Evolutionary conservation across 2,329 filamentous ascomycete genomes (phyloP).

Genomic region (Neoscytalidium dimidiatum): DNA sequence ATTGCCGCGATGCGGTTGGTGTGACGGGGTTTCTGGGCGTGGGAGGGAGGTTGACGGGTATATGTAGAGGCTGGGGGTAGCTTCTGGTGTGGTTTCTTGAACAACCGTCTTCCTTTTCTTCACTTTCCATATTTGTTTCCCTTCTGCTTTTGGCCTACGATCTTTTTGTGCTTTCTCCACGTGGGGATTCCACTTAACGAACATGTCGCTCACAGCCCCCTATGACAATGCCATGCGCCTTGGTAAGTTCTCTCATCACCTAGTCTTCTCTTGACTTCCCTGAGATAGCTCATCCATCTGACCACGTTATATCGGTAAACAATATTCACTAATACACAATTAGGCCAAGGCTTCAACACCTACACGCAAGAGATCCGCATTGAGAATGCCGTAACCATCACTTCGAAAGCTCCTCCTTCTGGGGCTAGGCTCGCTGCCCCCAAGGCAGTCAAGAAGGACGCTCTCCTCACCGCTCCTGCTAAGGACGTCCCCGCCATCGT

Average conservation of each 20-base stretch:
- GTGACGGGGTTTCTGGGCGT: neutral
- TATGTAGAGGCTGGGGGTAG: neutral
- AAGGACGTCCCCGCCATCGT: conserved; percentile 1
- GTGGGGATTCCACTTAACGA: neutral
- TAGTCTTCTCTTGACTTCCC: neutral
- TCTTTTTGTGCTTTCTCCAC: neutral
- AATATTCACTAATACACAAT: neutral
- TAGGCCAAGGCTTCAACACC: conserved; percentile 42
- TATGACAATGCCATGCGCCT: conserved; percentile 42
- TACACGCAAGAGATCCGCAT: conserved; percentile 44
- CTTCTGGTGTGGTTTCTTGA: neutral
- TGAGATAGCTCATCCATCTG: neutral
- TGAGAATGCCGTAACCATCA: conserved; percentile 38
- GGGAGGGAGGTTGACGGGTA: neutral
- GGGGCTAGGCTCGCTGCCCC: conserved; percentile 19
- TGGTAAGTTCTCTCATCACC: conserved; percentile 23
- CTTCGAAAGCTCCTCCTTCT: neutral
- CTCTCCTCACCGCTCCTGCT: neutral
- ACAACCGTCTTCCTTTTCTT: neutral
- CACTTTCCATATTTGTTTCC: neutral
- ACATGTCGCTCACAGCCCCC: conserved; percentile 37
- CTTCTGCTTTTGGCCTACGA: neutral
- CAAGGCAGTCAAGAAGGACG: neutral
- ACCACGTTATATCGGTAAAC: too few species aligned
- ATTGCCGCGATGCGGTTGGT: neutral